phyloP scores from a whole-genome alignment of 345 rosid genomes.

The Pseudoturritis turrita region DNA sequence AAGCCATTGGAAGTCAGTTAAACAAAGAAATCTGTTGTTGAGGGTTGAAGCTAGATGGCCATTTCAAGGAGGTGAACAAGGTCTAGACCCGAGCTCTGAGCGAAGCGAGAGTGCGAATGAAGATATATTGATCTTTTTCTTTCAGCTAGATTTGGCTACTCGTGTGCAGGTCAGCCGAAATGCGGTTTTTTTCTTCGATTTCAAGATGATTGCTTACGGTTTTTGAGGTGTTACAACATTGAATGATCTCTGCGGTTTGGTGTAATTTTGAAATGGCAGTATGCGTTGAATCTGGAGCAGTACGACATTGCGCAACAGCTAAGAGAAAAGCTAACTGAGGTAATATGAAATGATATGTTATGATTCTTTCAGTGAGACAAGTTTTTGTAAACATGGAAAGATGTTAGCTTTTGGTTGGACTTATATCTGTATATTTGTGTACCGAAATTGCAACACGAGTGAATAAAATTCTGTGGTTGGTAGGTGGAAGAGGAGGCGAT shows the following conservation, averaged over 20 bases:
- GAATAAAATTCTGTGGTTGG: conserved; percentile 26
- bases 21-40: conserved; percentile 37
- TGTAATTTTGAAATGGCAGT: conserved; percentile 43
- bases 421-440: neutral
- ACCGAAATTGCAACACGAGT: neutral
- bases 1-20: conserved; percentile 23
- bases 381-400: neutral
- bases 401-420: neutral
- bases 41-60: conserved; percentile 82
- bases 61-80: conserved; percentile 57
- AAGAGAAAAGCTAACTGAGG: conserved; percentile 87
- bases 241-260: conserved; percentile 5
- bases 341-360: conserved; percentile 15
- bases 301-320: conserved; percentile 81
- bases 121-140: conserved; percentile 85
- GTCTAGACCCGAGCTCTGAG: conserved; percentile 56
- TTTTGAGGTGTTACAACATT: conserved; percentile 6
- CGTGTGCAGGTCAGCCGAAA: conserved; percentile 65
- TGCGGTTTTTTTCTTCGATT: neutral
- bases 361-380: neutral
- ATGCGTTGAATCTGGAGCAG: conserved; percentile 80
- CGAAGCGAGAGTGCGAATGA: conserved; percentile 87
- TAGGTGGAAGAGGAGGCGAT: conserved; percentile 84
- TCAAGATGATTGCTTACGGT: neutral
- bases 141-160: conserved; percentile 80